phyloP scores from a whole-genome alignment of 169 alveolate species.

The Plasmodium vivax region DNA sequence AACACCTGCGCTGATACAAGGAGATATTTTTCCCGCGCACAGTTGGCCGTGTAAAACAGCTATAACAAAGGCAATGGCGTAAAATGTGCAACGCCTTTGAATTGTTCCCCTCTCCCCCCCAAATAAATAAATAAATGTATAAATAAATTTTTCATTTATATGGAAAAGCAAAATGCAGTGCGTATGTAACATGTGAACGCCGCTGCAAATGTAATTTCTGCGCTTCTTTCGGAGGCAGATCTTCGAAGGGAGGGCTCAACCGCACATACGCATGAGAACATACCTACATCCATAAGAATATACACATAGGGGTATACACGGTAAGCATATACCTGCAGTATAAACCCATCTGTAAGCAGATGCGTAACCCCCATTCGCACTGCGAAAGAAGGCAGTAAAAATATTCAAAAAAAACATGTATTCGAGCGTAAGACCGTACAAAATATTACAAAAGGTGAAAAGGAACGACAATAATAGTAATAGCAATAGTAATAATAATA shows the following conservation, averaged over 20 bases:
- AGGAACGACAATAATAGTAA: slow-evolving; percentile 3
- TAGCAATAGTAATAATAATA: neutral
- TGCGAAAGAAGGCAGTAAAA: neutral
- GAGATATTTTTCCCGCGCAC: neutral
- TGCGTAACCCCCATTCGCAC: neutral
- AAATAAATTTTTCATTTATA: neutral
- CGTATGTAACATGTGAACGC: neutral
- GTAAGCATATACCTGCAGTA: neutral
- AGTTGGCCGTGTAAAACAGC: neutral
- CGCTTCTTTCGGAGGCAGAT: neutral
- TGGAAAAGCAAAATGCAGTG: neutral
- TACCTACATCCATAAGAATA: neutral
- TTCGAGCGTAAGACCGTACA: slow-evolving; percentile 57
- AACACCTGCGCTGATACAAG: neutral
- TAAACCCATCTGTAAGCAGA: neutral
- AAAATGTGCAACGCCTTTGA: neutral
- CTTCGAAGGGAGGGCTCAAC: neutral
- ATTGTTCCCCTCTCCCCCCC: neutral
- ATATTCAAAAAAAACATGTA: slow-evolving; percentile 31
- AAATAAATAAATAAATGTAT: neutral
- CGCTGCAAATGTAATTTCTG: neutral
- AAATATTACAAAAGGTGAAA: slow-evolving; percentile 50
- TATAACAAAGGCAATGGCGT: neutral
- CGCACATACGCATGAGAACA: neutral
- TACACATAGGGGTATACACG: neutral